Conservation (phyloP, 1,284 basidiomycete species). For the Trametes sp. region DNA sequence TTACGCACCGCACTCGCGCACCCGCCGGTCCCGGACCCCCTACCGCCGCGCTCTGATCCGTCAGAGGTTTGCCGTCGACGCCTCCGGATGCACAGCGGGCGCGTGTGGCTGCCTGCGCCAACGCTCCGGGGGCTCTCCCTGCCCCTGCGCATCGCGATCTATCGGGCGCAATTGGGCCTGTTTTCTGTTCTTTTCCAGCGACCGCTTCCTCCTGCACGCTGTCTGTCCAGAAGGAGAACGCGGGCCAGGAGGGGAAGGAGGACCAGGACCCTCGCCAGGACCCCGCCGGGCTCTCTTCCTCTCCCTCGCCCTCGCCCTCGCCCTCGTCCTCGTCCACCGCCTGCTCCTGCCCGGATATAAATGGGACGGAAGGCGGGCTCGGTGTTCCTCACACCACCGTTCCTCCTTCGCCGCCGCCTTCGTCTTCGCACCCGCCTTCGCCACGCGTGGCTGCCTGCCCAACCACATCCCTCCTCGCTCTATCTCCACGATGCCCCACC, state of each 20-base stretch:
- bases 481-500: constrained; percentile 31
- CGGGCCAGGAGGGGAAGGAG: background rate
- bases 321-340: constrained; percentile 5
- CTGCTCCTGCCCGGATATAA: constrained; percentile 17
- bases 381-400: constrained; percentile 5
- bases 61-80: too few species aligned
- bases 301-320: background rate
- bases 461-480: constrained; percentile 12
- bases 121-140: background rate
- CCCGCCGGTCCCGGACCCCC: background rate
- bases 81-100: too few species aligned
- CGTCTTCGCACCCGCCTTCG: constrained; percentile 8
- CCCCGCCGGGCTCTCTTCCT: constrained; percentile 4
- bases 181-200: background rate
- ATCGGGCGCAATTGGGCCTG: constrained; percentile 3
- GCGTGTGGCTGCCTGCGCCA: background rate
- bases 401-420: constrained; percentile 16
- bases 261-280: background rate
- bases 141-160: constrained; percentile 7
- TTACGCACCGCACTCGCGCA: background rate
- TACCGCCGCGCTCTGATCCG: constrained; percentile 6
- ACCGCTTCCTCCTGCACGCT: background rate
- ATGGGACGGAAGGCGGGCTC: constrained; percentile 10
- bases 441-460: constrained; percentile 4
- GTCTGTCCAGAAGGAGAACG: background rate